phyloP scores from a whole-genome alignment of 306 rosid genomes.

The Cucumis hystrix region DNA sequence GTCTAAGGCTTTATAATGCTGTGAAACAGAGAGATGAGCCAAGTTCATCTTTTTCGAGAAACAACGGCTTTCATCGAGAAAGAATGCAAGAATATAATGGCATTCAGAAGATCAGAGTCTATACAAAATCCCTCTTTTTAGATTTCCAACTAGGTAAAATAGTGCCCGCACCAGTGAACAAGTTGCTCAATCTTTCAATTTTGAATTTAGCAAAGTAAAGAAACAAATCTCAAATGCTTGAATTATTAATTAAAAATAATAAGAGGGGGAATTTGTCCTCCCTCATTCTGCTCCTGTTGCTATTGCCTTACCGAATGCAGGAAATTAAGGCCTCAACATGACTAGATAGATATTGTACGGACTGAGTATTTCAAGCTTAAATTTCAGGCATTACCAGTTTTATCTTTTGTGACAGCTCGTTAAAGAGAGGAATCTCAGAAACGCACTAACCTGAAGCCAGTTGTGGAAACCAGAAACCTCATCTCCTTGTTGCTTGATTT shows the following conservation, averaged over 20 bases:
- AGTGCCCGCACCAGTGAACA: not conserved
- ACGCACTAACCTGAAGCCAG: constrained; percentile 69
- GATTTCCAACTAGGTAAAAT: too few relatives aligned
- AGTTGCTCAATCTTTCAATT: not conserved
- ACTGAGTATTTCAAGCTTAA: not conserved
- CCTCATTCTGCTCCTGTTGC: not conserved
- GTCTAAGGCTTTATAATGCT: not conserved
- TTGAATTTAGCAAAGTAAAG: not conserved
- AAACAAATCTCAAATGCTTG: not conserved
- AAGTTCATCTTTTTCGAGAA: not conserved
- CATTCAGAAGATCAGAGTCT: too few relatives aligned
- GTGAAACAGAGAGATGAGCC: not conserved
- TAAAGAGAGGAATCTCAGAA: not conserved
- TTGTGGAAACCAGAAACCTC: constrained; percentile 90
- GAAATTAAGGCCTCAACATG: not conserved
- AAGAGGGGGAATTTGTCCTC: not conserved
- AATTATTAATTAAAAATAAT: too few relatives aligned
- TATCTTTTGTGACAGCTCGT: not conserved
- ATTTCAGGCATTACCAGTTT: not conserved
- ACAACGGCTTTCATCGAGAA: too few relatives aligned
- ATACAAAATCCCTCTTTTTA: too few relatives aligned
- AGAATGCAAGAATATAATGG: too few relatives aligned
- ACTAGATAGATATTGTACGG: not conserved
- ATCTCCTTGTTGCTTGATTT: constrained; percentile 52
- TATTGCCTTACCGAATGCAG: not conserved